A percentile compares a stretch with the other conserved stretches of the same genome.
Conservation (phyloP, 2,329 filamentous ascomycete species). For the Ophiocordyceps polyrhachis-furcata region DNA sequence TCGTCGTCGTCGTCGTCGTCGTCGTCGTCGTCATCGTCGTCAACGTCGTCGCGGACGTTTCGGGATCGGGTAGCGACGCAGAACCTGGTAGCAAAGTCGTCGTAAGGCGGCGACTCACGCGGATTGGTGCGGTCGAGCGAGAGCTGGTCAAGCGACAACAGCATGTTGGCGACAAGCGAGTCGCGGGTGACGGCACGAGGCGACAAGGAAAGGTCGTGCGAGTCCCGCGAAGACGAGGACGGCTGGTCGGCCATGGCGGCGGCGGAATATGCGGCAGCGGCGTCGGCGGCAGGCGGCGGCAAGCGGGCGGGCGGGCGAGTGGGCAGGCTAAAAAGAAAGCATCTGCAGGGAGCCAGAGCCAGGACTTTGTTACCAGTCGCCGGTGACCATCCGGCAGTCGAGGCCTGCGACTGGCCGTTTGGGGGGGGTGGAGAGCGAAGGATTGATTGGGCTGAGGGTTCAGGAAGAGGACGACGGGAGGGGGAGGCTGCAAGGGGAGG, state of each 20-base stretch:
- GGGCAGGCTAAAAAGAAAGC: neutral
- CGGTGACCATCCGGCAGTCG: too few relatives aligned
- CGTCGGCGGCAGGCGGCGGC: constrained; percentile 2
- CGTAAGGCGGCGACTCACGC: neutral
- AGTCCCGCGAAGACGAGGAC: constrained; percentile 30
- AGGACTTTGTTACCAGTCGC: constrained; percentile 1
- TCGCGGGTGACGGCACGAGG: constrained; percentile 63
- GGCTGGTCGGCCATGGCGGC: constrained; percentile 10
- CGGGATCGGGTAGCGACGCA: neutral
- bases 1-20: constrained; percentile 9
- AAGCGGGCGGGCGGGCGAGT: constrained; percentile 1
- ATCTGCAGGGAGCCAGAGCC: neutral
- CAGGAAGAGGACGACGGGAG: neutral
- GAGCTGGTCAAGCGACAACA: constrained; percentile 78
- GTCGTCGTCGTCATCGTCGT: constrained; percentile 1
- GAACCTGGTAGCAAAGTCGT: neutral
- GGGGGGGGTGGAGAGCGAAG: neutral
- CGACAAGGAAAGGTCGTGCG: constrained; percentile 72
- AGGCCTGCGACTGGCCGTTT: too few relatives aligned
- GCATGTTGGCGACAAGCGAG: constrained; percentile 89
- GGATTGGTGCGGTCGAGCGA: constrained; percentile 23
- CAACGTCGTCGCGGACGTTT: neutral
- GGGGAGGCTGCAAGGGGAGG: neutral
- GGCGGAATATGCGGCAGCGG: constrained; percentile 4
- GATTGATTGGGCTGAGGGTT: neutral